phyloP scores from a whole-genome alignment of 2,329 filamentous ascomycete genomes.

The Lachnellula hyalina region DNA sequence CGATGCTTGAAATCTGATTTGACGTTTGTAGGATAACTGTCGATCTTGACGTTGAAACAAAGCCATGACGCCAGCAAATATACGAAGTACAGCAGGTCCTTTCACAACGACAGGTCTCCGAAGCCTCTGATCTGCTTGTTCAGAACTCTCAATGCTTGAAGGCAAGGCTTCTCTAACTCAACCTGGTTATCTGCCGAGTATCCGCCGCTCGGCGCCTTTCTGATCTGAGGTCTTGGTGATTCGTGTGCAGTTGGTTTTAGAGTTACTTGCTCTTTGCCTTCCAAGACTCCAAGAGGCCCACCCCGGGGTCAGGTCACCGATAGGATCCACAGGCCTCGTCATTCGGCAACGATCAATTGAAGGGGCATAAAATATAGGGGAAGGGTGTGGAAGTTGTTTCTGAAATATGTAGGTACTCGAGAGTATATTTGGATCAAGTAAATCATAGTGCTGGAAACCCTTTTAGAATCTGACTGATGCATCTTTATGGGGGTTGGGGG shows the following conservation, averaged over 20 bases:
- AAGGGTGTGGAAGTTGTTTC: too few species aligned
- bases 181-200: neutral
- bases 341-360: neutral
- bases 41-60: neutral
- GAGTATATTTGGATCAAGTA: neutral
- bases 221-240: too few species aligned
- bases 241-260: conserved; percentile 1
- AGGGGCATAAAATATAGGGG: too few species aligned
- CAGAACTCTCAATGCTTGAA: neutral
- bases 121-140: neutral
- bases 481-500: neutral
- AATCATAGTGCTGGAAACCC: neutral
- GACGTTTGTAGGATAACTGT: neutral
- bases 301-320: neutral
- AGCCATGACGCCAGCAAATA: neutral
- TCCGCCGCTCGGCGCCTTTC: too few species aligned
- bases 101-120: neutral
- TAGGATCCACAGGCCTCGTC: conserved; percentile 12
- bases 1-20: neutral
- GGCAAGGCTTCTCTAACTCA: neutral
- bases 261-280: neutral
- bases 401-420: too few species aligned
- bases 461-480: neutral
- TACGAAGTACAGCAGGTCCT: neutral
- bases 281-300: neutral